Percentiles rank a stretch among this genome's conserved stretches.
Evolutionary conservation across 208 protist genomes (phyloP).

Genomic region (Acanthamoeba divionensis): DNA sequence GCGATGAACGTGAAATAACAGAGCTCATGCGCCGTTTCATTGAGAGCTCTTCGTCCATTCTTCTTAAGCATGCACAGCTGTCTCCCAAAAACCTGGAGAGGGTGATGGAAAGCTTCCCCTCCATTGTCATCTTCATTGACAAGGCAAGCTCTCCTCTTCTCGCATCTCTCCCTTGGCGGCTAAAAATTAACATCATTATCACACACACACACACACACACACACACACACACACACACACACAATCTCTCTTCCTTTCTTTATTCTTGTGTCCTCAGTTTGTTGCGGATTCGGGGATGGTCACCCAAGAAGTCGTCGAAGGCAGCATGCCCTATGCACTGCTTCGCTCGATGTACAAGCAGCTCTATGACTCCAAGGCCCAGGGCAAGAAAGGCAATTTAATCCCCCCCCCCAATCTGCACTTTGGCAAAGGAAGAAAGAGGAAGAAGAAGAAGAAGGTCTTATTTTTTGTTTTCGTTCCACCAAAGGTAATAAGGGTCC

Average conservation of each 20-base stretch:
- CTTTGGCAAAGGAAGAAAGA: no score
- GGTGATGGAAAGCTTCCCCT: conserved; percentile 24
- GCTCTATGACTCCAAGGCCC: conserved; percentile 22
- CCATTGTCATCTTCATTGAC: conserved; percentile 38
- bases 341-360: conserved; percentile 42
- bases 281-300: not conserved
- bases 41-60: not conserved
- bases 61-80: conserved; percentile 13
- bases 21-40: conserved; percentile 6
- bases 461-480: no score
- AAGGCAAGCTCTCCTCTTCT: not conserved
- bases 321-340: conserved; percentile 19
- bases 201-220: no score
- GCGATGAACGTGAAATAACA: not conserved
- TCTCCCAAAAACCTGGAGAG: conserved; percentile 13
- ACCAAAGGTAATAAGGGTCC: no score
- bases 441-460: no score
- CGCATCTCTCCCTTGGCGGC: not conserved
- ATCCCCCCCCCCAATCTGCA: no score
- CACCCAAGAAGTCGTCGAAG: not conserved
- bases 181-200: no score
- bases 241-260: not conserved
- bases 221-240: no score
- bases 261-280: not conserved
- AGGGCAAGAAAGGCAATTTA: conserved; percentile 4